Base-by-base conservation (phyloP, 2,329 filamentous ascomycete species). In the Fonsecaea erecta region DNA sequence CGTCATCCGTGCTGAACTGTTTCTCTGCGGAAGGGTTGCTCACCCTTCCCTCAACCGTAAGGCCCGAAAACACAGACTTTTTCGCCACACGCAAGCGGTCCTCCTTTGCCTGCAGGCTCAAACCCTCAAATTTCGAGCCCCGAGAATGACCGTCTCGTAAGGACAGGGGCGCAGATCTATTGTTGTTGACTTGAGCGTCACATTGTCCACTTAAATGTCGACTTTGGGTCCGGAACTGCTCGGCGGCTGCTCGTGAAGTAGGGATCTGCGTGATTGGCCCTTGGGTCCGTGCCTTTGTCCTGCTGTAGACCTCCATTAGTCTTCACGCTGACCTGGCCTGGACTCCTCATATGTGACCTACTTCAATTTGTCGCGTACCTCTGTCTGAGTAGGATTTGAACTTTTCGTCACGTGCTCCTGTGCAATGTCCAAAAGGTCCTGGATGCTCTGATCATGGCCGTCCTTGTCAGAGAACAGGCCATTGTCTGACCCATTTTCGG, bases 231-330 rank as follows among this genome's bases (percentile, higher is more conserved):
- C 62, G 37, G 46, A 37, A 64, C 37, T 35, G 46, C 40, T 68
- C 61, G 26, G 64, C 66, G 14, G 66, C 63, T 40, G 24, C 54
- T 30, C 59, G 58, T 43, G 66, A 56, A 21, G 52, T 28, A 37
- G 64, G 57, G 32, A 62, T 64, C 21, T 59, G 30, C 16, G 43
- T 34, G 24, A 35, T 43, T 8, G 56, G 37, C n/a, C 24, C 21
- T 21, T n/a, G 28, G 28, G 28, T 43, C 16, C 48, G 14, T 34
- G 48, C 18, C 52, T 35, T 18, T 35, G 28, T 57, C 37, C 56
- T 64, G 18, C 37, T 30, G 14, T 35, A 64, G 6, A 12, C 11
- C 9, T 60, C 32, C 30, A 34, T 59, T 64, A 58, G 57, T 18
- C 28, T 8, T 11, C 11, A 46, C 24, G n/a, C n/a, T n/a, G n/a